These are phyloP conservation scores for Stylosanthes scabra DNA, from an alignment of 331 rosid species.

Conservation along the genomic window DNA sequence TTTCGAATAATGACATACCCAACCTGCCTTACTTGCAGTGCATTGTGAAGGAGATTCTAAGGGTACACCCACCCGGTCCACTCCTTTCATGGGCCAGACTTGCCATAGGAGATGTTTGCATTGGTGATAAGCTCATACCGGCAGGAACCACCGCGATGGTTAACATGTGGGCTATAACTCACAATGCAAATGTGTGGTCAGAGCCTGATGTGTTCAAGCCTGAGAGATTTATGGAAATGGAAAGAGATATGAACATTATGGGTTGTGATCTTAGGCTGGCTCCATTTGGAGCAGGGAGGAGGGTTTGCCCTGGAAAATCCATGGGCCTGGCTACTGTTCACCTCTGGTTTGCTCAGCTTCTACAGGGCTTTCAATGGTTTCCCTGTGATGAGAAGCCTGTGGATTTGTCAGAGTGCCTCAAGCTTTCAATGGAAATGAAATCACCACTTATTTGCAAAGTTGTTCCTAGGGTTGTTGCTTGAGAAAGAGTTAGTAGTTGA, in stretches of 20 bases:
- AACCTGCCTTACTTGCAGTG: conserved; percentile 56
- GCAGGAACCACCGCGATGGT: conserved; percentile 86
- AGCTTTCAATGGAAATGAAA: conserved; percentile 87
- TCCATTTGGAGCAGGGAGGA: conserved; percentile 84
- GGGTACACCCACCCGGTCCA: conserved; percentile 97
- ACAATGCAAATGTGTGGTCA: conserved; percentile 71
- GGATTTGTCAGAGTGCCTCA: conserved; percentile 62
- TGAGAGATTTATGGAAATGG: conserved; percentile 47
- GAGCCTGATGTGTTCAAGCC: conserved; percentile 70
- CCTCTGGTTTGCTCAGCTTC: conserved; percentile 75
- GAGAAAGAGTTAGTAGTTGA: background rate
- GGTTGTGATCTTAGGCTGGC: conserved; percentile 91
- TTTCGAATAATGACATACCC: conserved; percentile 62
- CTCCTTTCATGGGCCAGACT: conserved; percentile 96
- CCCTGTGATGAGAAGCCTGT: conserved; percentile 47
- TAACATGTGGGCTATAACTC: conserved; percentile 85
- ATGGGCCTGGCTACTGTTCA: conserved; percentile 68
- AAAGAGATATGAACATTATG: conserved; percentile 33
- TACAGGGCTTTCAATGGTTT: conserved; percentile 72
- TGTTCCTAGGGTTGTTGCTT: conserved; percentile 52
- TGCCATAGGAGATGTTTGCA: conserved; percentile 61
- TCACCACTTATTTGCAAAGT: conserved; percentile 65
- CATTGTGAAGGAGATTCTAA: conserved; percentile 80
- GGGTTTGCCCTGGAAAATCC: conserved; percentile 76
- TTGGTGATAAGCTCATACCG: conserved; percentile 86